Evolutionary conservation across 352 stramenopile genomes (phyloP).

Genomic region (Detonula confervacea): DNA sequence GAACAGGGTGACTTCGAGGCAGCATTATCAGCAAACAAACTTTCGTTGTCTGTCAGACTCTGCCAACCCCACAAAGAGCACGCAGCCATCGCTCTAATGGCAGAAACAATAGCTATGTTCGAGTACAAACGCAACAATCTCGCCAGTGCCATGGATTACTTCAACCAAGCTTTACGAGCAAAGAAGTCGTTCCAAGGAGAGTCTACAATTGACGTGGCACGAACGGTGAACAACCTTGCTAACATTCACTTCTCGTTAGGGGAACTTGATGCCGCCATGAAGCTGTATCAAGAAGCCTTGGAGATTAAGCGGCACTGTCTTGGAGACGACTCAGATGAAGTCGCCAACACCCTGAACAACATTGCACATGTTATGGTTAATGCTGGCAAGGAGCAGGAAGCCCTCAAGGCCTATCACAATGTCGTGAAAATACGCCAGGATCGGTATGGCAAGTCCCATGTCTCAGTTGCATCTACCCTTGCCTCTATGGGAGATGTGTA

Average conservation of each 20-base stretch:
- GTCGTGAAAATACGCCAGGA: slow-evolving; percentile 55
- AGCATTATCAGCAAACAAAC: slow-evolving; percentile 58
- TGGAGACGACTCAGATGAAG: slow-evolving; percentile 63
- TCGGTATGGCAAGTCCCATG: slow-evolving; percentile 52
- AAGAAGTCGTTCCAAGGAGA: slow-evolving; percentile 57
- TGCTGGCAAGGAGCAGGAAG: slow-evolving; percentile 54
- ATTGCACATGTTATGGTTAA: slow-evolving; percentile 72
- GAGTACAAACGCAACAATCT: slow-evolving; percentile 66
- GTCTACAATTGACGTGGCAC: slow-evolving; percentile 52
- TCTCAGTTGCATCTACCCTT: slow-evolving; percentile 52
- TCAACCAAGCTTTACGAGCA: slow-evolving; percentile 55
- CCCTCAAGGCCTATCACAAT: slow-evolving; percentile 55
- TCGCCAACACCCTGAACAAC: slow-evolving; percentile 77
- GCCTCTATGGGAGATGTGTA: slow-evolving; percentile 64
- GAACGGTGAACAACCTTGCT: slow-evolving; percentile 73
- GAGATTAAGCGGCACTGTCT: slow-evolving; percentile 71
- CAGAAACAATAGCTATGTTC: slow-evolving; percentile 67
- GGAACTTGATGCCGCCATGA: slow-evolving; percentile 66
- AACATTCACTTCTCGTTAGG: slow-evolving; percentile 77
- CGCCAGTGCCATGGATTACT: slow-evolving; percentile 55
- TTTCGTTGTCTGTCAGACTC: slow-evolving; percentile 57
- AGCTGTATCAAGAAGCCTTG: slow-evolving; percentile 71
- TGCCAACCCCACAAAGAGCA: slow-evolving; percentile 57
- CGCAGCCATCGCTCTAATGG: slow-evolving; percentile 58
- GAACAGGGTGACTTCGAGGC: slow-evolving; percentile 53